Base-by-base conservation (phyloP, 169 alveolate genomes). In the Eimeria tenella region DNA sequence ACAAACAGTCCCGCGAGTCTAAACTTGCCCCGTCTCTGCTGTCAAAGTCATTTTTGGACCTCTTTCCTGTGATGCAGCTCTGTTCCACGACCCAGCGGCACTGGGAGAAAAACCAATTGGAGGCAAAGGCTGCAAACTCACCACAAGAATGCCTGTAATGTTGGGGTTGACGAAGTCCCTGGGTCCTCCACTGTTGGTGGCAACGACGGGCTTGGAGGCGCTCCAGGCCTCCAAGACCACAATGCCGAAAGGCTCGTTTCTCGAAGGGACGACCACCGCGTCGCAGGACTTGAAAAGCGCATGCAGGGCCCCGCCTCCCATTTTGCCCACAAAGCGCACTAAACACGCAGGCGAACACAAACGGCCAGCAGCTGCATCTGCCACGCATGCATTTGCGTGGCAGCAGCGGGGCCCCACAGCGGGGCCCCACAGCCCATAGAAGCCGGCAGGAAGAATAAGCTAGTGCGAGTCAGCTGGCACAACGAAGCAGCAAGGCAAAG, bases 151-250 rank as follows among this genome's bases (percentile, higher is more conserved):
- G 65, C 97, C 97, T 70, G 95, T 96, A 63, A 84, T 88, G 91
- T 94, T 93, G 31, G 96, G 97, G 52, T 96, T 87, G 63, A 95
- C 96, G 82, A 96, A 96, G 77, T 96, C 98, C 70, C 98, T 91
- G 1, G 98, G 98, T 77, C 98, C 98, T 21, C 98, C 98, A 86
- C 97, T 93, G 52, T 97, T 96, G 52, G 98, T 96, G 58, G 98
- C 98, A 10, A 96, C 96, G 84, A 96, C 98, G 6, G 98, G 98
- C 86, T 96, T 96, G 31, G 96, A 94, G 62, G 97, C 96, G 19
- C 96, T 94, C 98, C 98, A 96, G 5, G 97, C 97, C 93, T 96
- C 98, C 65, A 96, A 91, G 73, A 96, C 98, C 49, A 96, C 98
- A 50, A 96, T 96, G 90, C 98, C 98, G 77, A 96, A 96, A 21